A percentile compares a stretch with the other conserved stretches of the same genome.
Evolutionary conservation across 1,284 basidiomycete species (phyloP).

Genomic region (Irpex lacteus): DNA sequence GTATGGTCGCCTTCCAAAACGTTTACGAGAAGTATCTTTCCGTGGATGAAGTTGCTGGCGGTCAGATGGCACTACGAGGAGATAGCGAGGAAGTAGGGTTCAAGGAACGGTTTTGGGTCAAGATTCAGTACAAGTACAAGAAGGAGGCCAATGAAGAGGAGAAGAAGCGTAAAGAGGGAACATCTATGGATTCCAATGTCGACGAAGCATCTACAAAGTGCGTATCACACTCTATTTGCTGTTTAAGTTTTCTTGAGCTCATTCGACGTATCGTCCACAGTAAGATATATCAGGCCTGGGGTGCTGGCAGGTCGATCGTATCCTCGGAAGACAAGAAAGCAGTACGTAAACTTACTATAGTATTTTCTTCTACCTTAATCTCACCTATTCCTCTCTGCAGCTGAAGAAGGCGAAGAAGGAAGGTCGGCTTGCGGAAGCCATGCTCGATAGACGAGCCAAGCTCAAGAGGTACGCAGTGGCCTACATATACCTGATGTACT

Average conservation of each 20-base stretch:
- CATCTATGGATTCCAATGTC: constrained; percentile 50
- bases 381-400: constrained; percentile 31
- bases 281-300: constrained; percentile 83
- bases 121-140: constrained; percentile 89
- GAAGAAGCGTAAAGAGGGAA: constrained; percentile 70
- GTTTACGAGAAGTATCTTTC: constrained; percentile 82
- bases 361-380: not conserved
- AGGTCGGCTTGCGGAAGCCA: constrained; percentile 82
- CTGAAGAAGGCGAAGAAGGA: constrained; percentile 86
- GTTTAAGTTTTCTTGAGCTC: constrained; percentile 1
- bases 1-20: constrained; percentile 83
- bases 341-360: constrained; percentile 35
- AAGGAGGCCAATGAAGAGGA: constrained; percentile 82
- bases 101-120: constrained; percentile 80
- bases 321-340: constrained; percentile 72
- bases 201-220: constrained; percentile 74
- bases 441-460: constrained; percentile 87
- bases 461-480: constrained; percentile 75
- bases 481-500: not conserved
- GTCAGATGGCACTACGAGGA: constrained; percentile 71
- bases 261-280: constrained; percentile 36
- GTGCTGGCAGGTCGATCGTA: constrained; percentile 73
- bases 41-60: constrained; percentile 83
- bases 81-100: constrained; percentile 84
- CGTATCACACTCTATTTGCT: constrained; percentile 28